Evolutionary conservation across 139 green algal genomes (phyloP).

Genomic region (Coccomyxa sp.): DNA sequence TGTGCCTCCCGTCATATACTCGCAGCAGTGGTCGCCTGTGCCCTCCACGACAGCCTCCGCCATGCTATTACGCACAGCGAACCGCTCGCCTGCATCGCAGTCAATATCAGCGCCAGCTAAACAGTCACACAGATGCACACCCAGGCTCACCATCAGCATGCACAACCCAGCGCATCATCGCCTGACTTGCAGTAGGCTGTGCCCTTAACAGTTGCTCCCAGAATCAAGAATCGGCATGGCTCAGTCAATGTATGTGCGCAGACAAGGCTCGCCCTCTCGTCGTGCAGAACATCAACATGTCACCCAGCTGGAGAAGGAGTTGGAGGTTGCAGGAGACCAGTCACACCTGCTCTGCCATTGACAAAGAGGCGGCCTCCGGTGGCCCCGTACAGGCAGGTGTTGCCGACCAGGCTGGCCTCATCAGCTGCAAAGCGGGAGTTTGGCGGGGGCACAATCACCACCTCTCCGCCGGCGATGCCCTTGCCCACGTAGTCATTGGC

Average conservation of each 20-base stretch:
- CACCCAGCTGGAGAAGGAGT: too few species aligned
- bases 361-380: constrained; percentile 94
- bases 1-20: constrained; percentile 93
- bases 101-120: neutral
- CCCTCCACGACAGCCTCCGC: constrained; percentile 95
- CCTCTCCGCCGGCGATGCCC: constrained; percentile 94
- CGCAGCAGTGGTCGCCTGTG: constrained; percentile 96
- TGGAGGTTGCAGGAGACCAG: too few species aligned
- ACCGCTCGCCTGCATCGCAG: constrained; percentile 52
- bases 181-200: too few species aligned
- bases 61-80: constrained; percentile 89
- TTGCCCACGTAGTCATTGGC: constrained; percentile 99
- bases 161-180: neutral
- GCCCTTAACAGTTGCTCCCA: too few species aligned
- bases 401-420: constrained; percentile 84
- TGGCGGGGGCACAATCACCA: constrained; percentile 83
- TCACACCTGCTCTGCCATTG: constrained; percentile 79
- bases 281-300: too few species aligned
- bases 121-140: neutral
- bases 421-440: constrained; percentile 51
- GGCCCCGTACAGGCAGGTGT: constrained; percentile 98
- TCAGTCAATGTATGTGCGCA: too few species aligned
- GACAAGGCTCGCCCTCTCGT: too few species aligned
- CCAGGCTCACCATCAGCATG: neutral
- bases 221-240: too few species aligned